These are phyloP conservation scores for Rostrohypoxylon terebratum DNA, from an alignment of 495 filamentous ascomycete genomes.

Conservation along the genomic window DNA sequence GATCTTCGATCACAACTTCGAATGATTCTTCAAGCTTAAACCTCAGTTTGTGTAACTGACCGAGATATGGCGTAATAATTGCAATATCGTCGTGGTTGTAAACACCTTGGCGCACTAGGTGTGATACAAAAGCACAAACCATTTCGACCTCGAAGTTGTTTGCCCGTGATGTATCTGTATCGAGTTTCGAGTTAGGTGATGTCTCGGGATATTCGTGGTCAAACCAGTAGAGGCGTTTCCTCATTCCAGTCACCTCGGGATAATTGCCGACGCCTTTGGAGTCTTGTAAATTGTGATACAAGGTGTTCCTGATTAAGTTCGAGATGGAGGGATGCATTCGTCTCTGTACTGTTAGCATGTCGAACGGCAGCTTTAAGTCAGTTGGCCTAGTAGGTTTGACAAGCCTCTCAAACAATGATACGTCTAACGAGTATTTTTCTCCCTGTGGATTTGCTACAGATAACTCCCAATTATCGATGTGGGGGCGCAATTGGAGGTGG, in stretches of 20 bases:
- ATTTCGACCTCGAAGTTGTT: constrained; percentile 74
- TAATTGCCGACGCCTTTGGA: constrained; percentile 60
- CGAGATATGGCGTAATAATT: constrained; percentile 75
- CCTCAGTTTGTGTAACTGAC: constrained; percentile 71
- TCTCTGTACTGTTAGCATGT: constrained; percentile 72
- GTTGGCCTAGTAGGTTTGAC: constrained; percentile 56
- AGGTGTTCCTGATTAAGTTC: constrained; percentile 63
- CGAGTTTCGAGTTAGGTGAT: constrained; percentile 49
- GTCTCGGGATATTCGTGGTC: constrained; percentile 69
- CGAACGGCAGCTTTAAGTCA: constrained; percentile 63
- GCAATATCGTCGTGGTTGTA: constrained; percentile 74
- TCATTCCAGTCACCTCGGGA: constrained; percentile 70
- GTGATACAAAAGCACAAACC: constrained; percentile 68
- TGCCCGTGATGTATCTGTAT: constrained; percentile 63
- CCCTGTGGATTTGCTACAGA: constrained; percentile 66
- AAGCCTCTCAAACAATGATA: constrained; percentile 76
- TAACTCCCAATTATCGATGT: constrained; percentile 72
- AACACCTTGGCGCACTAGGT: constrained; percentile 71
- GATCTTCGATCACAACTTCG: constrained; percentile 69
- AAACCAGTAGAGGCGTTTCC: constrained; percentile 74
- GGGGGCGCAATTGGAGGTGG: constrained; percentile 77
- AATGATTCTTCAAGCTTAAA: constrained; percentile 60
- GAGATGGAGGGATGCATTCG: constrained; percentile 82
- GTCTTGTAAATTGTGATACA: constrained; percentile 71
- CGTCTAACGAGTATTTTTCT: constrained; percentile 69